Evolutionary conservation across 140 eudicot genomes (phyloP), one percentile per base, ranked within the genome.

Genomic region (Flaveria floridana): DNA sequence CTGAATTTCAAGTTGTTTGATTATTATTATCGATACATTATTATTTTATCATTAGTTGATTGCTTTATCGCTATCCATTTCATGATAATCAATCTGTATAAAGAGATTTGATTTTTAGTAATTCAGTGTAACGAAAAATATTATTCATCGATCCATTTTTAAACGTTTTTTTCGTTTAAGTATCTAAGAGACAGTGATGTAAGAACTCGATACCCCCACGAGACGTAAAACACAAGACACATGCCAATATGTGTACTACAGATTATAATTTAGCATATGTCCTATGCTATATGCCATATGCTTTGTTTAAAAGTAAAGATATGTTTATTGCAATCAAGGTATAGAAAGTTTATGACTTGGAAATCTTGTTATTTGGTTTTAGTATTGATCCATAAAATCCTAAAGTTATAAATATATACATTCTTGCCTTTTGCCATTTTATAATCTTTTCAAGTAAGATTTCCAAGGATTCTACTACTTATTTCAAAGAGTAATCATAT

Each of bases 1-100:
- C 99, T 1, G 99, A 94, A 81, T 88, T 85, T 81, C 86, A 63
- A 23, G 86, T 30, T 3, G 39, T 30, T 30, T 30, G 39, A 30
- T 30, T 30, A 30, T 34, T 34, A 28, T 34, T 34, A 34, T 34
- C 41, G 8, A 1, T 30, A 30, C 1, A 34, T 34, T 2, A 44
- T 1, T 11, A 44, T 44, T 44, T 44, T 44, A 28, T 44, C 2
- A 4, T 53, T 53, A 16, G 23, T 53, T 53, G 23, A 53, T 53
- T 53, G 20, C 23, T 53, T 18, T 56, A 56, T 56, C 6, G 2
- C 63, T 19, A 19, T 18, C 28, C 28, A 16, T 56, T 19, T 7
- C 63, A 56, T 56, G 41, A 34, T 34, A 34, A 34, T 34, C 41
- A 4, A 4, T 34, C 41, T 0, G 7, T 5, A 34, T 34, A 34